Evolutionary conservation across 208 protist species (phyloP).

Genomic region (Leptomonas pyrrhocoris): DNA sequence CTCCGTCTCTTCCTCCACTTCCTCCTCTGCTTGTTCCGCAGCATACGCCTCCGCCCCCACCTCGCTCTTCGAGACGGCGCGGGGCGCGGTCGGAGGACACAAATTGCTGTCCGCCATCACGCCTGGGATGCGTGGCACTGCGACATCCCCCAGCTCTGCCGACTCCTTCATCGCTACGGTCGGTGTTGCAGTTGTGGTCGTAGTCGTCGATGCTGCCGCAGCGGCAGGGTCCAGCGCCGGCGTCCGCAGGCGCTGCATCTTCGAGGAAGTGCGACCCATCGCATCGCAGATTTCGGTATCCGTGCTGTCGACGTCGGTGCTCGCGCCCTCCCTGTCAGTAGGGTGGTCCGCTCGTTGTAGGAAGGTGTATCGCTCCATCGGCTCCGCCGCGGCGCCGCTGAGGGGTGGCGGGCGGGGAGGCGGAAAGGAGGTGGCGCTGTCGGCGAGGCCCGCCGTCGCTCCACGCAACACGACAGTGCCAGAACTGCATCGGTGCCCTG

Average conservation of each 20-base stretch:
- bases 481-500: not conserved
- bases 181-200: no score
- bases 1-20: not conserved
- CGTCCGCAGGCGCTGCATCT: slow-evolving; percentile 8
- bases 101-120: not conserved
- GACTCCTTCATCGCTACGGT: not conserved
- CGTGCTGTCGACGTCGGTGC: not conserved
- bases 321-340: not conserved
- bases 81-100: not conserved
- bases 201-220: no score
- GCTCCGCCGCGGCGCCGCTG: no score
- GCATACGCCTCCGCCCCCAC: no score
- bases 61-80: not conserved
- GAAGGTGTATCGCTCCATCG: no score
- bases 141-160: not conserved
- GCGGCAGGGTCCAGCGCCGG: not conserved
- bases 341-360: no score
- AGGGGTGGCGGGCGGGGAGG: not conserved
- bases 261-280: not conserved
- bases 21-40: not conserved
- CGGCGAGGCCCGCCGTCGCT: not conserved
- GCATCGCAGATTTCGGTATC: not conserved
- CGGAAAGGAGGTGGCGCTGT: not conserved
- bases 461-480: not conserved
- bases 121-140: not conserved